phyloP scores from a whole-genome alignment of 148 eudicot genomes.

The Cornus kousa region DNA sequence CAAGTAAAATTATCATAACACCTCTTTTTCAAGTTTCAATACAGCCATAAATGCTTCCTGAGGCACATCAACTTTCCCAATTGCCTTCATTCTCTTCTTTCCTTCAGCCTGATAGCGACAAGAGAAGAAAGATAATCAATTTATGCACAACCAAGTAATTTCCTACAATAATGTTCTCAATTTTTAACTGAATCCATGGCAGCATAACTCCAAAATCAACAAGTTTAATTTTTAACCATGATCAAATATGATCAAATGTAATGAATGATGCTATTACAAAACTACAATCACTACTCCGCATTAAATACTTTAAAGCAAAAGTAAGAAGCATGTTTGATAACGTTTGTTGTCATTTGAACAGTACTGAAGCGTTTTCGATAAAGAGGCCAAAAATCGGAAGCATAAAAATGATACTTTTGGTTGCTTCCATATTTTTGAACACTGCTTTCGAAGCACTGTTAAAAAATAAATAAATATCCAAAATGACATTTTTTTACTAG shows the following conservation, averaged over 20 bases:
- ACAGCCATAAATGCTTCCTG: constrained; percentile 99
- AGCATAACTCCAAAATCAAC: not conserved
- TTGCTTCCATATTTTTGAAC: too few species aligned
- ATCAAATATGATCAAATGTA: constrained; percentile 3
- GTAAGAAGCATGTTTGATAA: too few species aligned
- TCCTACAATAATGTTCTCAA: not conserved
- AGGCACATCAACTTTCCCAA: constrained; percentile 92
- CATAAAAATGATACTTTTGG: too few species aligned
- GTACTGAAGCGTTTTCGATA: too few species aligned
- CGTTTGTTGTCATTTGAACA: too few species aligned
- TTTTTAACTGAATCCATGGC: not conserved
- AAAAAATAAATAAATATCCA: too few species aligned
- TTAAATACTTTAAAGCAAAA: too few species aligned
- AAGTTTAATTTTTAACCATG: not conserved
- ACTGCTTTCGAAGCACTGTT: too few species aligned
- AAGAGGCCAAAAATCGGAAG: too few species aligned
- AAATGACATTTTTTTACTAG: too few species aligned
- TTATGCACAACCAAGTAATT: not conserved
- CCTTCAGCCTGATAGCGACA: constrained; percentile 76
- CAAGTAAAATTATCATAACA: constrained; percentile 42
- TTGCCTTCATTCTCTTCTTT: constrained; percentile 95
- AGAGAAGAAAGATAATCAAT: not conserved
- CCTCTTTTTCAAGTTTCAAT: constrained; percentile 94
- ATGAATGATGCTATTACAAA: not conserved
- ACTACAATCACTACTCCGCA: not conserved